Base-by-base conservation (phyloP, 129 eudicot species). In the Scalesia atractyloides region DNA sequence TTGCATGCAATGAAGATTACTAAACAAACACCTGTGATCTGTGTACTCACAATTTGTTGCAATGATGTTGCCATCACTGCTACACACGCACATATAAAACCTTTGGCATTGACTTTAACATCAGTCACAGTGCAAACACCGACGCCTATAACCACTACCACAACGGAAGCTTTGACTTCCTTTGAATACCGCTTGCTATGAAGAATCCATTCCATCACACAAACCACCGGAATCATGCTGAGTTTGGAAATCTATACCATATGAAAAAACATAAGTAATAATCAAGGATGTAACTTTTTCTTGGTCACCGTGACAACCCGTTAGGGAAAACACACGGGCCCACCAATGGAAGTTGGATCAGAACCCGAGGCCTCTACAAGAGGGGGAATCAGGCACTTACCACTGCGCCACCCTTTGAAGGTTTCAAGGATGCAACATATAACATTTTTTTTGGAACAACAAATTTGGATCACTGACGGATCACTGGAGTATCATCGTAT, bases 41-140 rank as follows among this genome's bases (percentile, higher is more conserved):
- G 5, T 16, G 61, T 33, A 82, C 97, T 88, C 63, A 91, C 97
- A 72, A 86, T 86, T 82, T 91, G 97, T 76, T 91, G 97, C 79
- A 91, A 65, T 12, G 97, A 88, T 20, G 97, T 91, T 3, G 87
- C 77, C n/a, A 84, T 14, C 60, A 91, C 91, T 57, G 93, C 97
- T 61, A 91, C 87, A 53, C 88, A 84, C n/a, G 97, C 96, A 36
- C 93, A 86, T 1, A 86, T 43, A 77, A 91, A 91, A 44, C 97
- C 97, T 81, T 89, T 88, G 79, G 87, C 85, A n/a, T 91, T 91
- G 41, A 91, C 89, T 75, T 86, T 91, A 69, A 91, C 93, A 44
- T 91, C 97, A 15, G 97, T 91, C 60, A 91, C 92, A 1, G 96
- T 91, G 96, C 97, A 88, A 74, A 91, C 95, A 16, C 97, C 97